These are phyloP conservation scores for Saccharomycopsis sp. DNA, from an alignment of 805 yeast genomes.

Conservation along the genomic window DNA sequence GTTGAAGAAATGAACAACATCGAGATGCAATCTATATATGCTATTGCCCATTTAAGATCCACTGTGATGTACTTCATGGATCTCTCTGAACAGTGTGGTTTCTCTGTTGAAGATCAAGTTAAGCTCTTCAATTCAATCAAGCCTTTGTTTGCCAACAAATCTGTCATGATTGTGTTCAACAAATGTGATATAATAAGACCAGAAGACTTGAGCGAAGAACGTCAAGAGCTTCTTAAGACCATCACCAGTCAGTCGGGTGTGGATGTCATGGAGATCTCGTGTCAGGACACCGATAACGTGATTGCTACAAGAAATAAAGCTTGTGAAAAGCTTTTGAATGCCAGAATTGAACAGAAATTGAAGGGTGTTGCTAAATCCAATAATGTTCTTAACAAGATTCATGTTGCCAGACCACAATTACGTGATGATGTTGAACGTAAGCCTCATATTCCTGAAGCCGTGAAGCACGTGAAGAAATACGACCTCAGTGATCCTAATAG, in stretches of 20 bases:
- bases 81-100: conserved; percentile 98
- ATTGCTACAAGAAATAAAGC: conserved; percentile 96
- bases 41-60: conserved; percentile 96
- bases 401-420: conserved; percentile 82
- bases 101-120: conserved; percentile 94
- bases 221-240: conserved; percentile 63
- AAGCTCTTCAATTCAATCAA: conserved; percentile 94
- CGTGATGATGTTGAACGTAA: conserved; percentile 82
- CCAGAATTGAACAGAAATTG: conserved; percentile 94
- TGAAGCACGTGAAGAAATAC: conserved; percentile 52
- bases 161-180: conserved; percentile 92
- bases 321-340: conserved; percentile 91
- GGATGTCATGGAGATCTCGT: conserved; percentile 88
- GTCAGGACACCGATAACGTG: conserved; percentile 89
- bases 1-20: conserved; percentile 99
- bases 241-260: conserved; percentile 68
- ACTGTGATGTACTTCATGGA: conserved; percentile 98
- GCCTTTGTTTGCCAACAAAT: conserved; percentile 94
- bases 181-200: conserved; percentile 85
- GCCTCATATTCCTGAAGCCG: conserved; percentile 78
- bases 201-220: conserved; percentile 75
- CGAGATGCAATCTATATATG: conserved; percentile 98
- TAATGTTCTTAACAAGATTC: conserved; percentile 89
- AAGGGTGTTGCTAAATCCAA: conserved; percentile 86
- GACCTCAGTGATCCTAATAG: conserved; percentile 78